A percentile compares a stretch with the other conserved stretches of the same genome.
These are phyloP conservation scores for Chlorophyllum brunneum DNA, from an alignment of 768 basidiomycete genomes.

Conservation along the genomic window DNA sequence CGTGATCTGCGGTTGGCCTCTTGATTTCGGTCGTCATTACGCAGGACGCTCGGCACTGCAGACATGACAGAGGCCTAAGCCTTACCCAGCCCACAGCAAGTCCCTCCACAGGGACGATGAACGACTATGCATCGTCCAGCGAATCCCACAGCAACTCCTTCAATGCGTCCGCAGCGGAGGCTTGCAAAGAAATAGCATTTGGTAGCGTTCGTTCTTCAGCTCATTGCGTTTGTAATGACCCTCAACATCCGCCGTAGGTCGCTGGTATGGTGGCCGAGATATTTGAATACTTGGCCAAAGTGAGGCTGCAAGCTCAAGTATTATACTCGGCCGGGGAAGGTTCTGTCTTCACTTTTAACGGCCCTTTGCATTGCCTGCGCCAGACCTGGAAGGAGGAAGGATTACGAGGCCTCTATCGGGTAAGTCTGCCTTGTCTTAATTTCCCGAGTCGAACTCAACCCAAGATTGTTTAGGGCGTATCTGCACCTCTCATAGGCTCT, in stretches of 20 bases:
- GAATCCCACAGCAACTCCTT: background rate
- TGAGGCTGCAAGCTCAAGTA: conserved; percentile 85
- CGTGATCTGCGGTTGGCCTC: background rate
- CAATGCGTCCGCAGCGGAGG: background rate
- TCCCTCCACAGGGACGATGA: background rate
- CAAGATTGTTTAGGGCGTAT: conserved; percentile 61
- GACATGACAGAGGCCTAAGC: background rate
- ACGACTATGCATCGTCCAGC: background rate
- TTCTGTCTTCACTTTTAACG: conserved; percentile 46
- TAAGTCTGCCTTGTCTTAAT: conserved; percentile 32
- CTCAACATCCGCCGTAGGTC: conserved; percentile 33
- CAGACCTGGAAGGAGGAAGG: conserved; percentile 85
- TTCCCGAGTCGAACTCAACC: background rate
- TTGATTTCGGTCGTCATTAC: no score
- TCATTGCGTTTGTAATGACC: background rate
- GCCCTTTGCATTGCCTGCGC: conserved; percentile 84
- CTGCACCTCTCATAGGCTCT: conserved; percentile 90
- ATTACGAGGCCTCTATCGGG: conserved; percentile 80
- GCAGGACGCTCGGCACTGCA: no score
- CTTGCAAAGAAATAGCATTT: conserved; percentile 16
- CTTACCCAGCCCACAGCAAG: no score
- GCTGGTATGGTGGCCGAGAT: conserved; percentile 86
- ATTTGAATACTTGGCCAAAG: conserved; percentile 90
- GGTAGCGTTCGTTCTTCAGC: conserved; percentile 13
- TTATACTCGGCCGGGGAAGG: conserved; percentile 53